Percentiles rank a stretch among this genome's conserved stretches.
Conservation (phyloP, 2,329 filamentous ascomycete species). For the Scedosporium boydii region DNA sequence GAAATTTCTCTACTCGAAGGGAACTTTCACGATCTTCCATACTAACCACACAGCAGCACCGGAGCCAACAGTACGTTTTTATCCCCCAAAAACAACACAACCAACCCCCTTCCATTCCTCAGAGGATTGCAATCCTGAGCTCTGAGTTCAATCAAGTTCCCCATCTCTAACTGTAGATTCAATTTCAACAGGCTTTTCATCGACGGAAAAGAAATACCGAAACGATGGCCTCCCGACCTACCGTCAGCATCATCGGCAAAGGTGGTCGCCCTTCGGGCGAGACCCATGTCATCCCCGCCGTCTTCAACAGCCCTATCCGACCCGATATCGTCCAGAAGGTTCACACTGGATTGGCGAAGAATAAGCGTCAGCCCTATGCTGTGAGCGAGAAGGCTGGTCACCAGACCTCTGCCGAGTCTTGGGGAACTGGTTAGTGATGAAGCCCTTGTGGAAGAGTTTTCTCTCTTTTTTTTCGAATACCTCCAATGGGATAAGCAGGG, state of each 20-base stretch:
- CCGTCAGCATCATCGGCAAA: constrained; percentile 92
- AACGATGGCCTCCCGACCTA: constrained; percentile 92
- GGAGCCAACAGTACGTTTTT: constrained; percentile 19
- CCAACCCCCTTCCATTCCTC: neutral
- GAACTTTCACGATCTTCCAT: constrained; percentile 16
- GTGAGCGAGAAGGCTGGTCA: constrained; percentile 99
- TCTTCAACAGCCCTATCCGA: constrained; percentile 96
- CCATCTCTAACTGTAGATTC: neutral
- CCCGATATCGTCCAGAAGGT: constrained; percentile 98
- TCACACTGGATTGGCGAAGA: constrained; percentile 99
- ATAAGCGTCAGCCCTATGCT: constrained; percentile 98
- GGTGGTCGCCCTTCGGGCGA: constrained; percentile 87
- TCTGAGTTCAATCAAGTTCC: neutral
- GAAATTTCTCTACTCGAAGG: constrained; percentile 26
- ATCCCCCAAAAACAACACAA: too few relatives aligned
- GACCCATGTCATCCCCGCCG: constrained; percentile 86
- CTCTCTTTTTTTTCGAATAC: constrained; percentile 2
- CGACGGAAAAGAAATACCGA: constrained; percentile 20
- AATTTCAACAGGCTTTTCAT: constrained; percentile 4
- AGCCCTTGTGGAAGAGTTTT: neutral
- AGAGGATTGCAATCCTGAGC: too few relatives aligned
- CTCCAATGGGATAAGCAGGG: too few relatives aligned
- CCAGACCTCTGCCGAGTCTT: constrained; percentile 99
- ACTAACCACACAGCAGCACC: constrained; percentile 26
- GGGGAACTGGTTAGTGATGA: constrained; percentile 86